These are phyloP conservation scores for Verticillium zaregamsianum DNA, from an alignment of 2,329 filamentous ascomycete genomes.

Conservation along the genomic window DNA sequence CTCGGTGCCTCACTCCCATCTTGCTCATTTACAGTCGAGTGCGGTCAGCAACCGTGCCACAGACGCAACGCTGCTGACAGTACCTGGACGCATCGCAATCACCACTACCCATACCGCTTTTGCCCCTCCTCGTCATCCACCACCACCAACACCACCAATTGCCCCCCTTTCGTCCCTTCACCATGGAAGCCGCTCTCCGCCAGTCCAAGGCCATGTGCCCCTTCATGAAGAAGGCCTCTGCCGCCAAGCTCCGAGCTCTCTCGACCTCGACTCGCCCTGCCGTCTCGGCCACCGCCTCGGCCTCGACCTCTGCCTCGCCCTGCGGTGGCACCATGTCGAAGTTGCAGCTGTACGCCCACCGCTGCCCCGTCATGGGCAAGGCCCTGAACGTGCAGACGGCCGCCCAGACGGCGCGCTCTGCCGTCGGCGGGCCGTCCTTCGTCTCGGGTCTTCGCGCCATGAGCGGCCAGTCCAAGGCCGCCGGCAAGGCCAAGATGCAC, in stretches of 20 bases:
- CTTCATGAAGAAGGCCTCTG: conserved; percentile 92
- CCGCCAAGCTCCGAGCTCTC: conserved; percentile 84
- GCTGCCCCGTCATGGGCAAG: conserved; percentile 98
- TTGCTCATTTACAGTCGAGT: background rate
- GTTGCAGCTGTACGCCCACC: conserved; percentile 86
- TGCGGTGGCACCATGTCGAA: conserved; percentile 95
- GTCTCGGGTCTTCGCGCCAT: conserved; percentile 43
- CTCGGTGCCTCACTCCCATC: background rate
- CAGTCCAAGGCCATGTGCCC: conserved; percentile 97
- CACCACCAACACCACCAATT: background rate
- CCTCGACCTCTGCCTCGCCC: conserved; percentile 45
- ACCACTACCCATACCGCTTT: background rate
- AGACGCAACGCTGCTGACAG: background rate
- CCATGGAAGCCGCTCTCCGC: conserved; percentile 90
- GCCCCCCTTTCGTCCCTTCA: conserved; percentile 7
- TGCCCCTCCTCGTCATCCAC: background rate
- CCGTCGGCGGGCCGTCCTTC: conserved; percentile 13
- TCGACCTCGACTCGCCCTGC: conserved; percentile 67
- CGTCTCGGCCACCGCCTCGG: conserved; percentile 18
- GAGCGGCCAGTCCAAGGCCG: conserved; percentile 40
- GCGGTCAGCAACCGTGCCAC: background rate
- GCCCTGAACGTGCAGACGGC: conserved; percentile 82
- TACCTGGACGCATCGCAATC: background rate
- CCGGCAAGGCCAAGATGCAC: conserved; percentile 72
- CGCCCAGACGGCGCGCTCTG: conserved; percentile 34